Percentiles rank a stretch among this genome's conserved stretches.
phyloP scores from a whole-genome alignment of 2,329 filamentous ascomycete species.

The Madurella mycetomatis region DNA sequence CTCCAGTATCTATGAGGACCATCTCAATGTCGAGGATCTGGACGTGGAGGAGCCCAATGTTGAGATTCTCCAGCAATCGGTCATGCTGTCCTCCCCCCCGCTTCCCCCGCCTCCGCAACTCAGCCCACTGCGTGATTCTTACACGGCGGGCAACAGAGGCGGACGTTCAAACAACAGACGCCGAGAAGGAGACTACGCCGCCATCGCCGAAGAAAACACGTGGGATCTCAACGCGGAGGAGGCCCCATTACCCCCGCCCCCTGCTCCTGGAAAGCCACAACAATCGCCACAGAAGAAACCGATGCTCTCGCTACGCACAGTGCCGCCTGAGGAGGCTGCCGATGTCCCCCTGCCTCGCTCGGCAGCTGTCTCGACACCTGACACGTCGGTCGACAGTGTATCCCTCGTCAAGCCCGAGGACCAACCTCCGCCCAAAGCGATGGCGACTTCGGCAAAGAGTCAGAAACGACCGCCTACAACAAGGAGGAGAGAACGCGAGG shows the following conservation, averaged over 20 bases:
- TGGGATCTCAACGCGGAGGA: slow-evolving; percentile 37
- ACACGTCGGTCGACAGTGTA: slow-evolving; percentile 14
- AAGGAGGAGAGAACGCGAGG: neutral
- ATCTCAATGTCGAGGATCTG: slow-evolving; percentile 38
- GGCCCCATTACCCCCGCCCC: slow-evolving; percentile 33
- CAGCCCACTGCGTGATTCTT: slow-evolving; percentile 50
- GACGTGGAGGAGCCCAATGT: slow-evolving; percentile 42
- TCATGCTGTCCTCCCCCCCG: slow-evolving; percentile 40
- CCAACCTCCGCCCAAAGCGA: slow-evolving; percentile 3
- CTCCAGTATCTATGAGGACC: slow-evolving; percentile 43
- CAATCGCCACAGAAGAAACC: slow-evolving; percentile 32
- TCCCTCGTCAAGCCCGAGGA: slow-evolving; percentile 6
- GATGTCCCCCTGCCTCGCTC: slow-evolving; percentile 18
- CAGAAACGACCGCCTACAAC: neutral
- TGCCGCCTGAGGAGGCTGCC: slow-evolving; percentile 20
- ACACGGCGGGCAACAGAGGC: slow-evolving; percentile 46
- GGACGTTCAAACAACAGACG: slow-evolving; percentile 27
- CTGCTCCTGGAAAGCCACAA: slow-evolving; percentile 26
- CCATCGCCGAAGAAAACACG: slow-evolving; percentile 46
- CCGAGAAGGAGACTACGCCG: slow-evolving; percentile 39
- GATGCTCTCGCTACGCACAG: slow-evolving; percentile 19
- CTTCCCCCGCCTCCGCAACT: slow-evolving; percentile 45
- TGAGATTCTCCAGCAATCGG: slow-evolving; percentile 43
- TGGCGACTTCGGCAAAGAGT: neutral
- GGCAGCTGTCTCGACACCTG: slow-evolving; percentile 19